These are phyloP conservation scores for Paecilomyces sp. DNA, from an alignment of 2,329 filamentous ascomycete species.

Conservation along the genomic window DNA sequence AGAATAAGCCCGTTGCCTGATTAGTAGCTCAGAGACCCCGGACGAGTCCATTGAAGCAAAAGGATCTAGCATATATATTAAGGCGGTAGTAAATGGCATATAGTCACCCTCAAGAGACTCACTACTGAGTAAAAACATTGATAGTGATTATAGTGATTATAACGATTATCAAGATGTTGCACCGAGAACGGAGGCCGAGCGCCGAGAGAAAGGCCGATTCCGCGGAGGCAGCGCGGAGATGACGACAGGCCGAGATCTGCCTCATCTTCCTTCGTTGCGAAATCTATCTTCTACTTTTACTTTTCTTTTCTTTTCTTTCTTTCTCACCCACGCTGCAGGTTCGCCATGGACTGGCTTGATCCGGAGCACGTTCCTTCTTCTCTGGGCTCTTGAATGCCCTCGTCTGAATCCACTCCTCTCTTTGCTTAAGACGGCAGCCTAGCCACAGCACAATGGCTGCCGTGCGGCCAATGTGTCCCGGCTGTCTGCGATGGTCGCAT, in stretches of 20 bases:
- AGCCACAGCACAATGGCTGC: not conserved
- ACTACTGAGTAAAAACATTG: too few species aligned
- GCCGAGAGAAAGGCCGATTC: not conserved
- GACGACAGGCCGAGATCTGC: not conserved
- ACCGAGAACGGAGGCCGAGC: too few species aligned
- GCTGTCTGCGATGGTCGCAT: not conserved
- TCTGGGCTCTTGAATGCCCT: not conserved
- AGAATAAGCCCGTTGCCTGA: too few species aligned
- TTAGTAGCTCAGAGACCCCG: too few species aligned
- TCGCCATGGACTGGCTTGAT: not conserved
- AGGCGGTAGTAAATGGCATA: too few species aligned
- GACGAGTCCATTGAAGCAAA: too few species aligned
- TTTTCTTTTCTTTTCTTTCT: not conserved
- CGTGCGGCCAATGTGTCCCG: not conserved
- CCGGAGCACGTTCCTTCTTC: not conserved
- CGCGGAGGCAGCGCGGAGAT: not conserved
- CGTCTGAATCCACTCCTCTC: not conserved
- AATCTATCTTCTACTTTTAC: not conserved
- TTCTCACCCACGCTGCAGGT: not conserved
- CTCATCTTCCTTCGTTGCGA: not conserved
- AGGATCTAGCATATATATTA: too few species aligned
- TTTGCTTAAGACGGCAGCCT: not conserved
- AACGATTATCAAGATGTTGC: too few species aligned
- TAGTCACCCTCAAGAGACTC: too few species aligned
- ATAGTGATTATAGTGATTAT: too few species aligned